phyloP scores from a whole-genome alignment of 1,284 basidiomycete species.

The Coniferiporia weirii region DNA sequence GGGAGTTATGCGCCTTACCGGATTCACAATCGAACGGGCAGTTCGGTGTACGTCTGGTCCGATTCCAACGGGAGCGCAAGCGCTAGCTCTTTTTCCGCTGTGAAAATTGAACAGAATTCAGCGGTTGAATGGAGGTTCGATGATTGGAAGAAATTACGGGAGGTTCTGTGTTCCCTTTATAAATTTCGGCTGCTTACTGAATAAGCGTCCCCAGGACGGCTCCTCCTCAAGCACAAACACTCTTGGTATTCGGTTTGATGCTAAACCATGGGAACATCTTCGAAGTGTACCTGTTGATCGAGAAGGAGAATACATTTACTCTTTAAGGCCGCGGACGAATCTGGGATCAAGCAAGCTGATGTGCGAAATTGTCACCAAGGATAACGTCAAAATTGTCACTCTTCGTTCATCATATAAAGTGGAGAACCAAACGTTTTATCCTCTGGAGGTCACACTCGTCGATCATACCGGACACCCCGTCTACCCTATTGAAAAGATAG shows the following conservation, averaged over 20 bases:
- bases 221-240: conserved; percentile 75
- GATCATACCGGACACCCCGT: conserved; percentile 82
- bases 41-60: conserved; percentile 77
- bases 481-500: conserved; percentile 80
- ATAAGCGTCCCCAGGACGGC: conserved; percentile 56
- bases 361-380: conserved; percentile 86
- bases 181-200: neutral
- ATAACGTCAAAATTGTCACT: conserved; percentile 95
- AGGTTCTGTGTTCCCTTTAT: conserved; percentile 45
- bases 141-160: conserved; percentile 92
- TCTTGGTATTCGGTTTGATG: conserved; percentile 80
- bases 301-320: conserved; percentile 91
- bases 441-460: conserved; percentile 88
- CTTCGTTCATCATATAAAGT: conserved; percentile 92
- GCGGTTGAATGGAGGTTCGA: conserved; percentile 96
- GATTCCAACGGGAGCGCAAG: conserved; percentile 55
- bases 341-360: conserved; percentile 81
- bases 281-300: conserved; percentile 88
- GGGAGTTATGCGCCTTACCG: conserved; percentile 92
- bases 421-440: conserved; percentile 90
- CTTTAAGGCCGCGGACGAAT: conserved; percentile 73
- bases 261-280: conserved; percentile 88
- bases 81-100: conserved; percentile 41
- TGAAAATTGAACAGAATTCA: conserved; percentile 67
- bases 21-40: conserved; percentile 89